phyloP scores from a whole-genome alignment of 345 rosid genomes.

The Kandelia obovata region DNA sequence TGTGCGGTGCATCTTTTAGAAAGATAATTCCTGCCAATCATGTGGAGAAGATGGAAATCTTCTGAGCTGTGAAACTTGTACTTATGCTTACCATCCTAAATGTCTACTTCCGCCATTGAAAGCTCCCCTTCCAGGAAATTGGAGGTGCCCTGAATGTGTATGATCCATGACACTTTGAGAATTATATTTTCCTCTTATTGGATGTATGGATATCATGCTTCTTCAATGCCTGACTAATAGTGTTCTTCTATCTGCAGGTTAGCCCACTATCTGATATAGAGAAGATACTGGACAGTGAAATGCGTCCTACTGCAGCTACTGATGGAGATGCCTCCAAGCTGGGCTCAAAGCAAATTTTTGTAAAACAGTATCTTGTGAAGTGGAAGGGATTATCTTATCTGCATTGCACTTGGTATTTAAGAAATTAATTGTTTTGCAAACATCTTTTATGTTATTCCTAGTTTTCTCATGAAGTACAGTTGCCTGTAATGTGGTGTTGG shows the following conservation, averaged over 20 bases:
- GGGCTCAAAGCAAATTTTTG: slow-evolving; percentile 70
- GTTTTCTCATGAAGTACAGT: background rate
- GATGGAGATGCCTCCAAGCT: slow-evolving; percentile 58
- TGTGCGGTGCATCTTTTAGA: slow-evolving; percentile 30
- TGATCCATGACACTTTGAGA: slow-evolving; percentile 21
- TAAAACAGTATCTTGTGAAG: slow-evolving; percentile 95
- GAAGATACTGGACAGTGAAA: slow-evolving; percentile 84
- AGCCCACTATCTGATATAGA: slow-evolving; percentile 94
- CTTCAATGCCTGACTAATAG: slow-evolving; percentile 18
- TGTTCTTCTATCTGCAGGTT: slow-evolving; percentile 56
- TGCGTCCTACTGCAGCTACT: slow-evolving; percentile 85
- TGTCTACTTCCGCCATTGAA: slow-evolving; percentile 79
- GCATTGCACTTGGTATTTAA: slow-evolving; percentile 83
- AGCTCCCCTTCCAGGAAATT: slow-evolving; percentile 62
- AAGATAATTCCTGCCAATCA: slow-evolving; percentile 79
- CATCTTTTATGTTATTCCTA: background rate
- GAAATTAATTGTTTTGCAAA: background rate
- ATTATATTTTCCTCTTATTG: slow-evolving; percentile 7
- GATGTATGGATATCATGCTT: slow-evolving; percentile 3
- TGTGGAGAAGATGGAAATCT: slow-evolving; percentile 78
- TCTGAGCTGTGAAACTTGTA: slow-evolving; percentile 80
- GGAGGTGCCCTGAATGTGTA: slow-evolving; percentile 99
- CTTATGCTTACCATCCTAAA: slow-evolving; percentile 74
- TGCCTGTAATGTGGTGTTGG: slow-evolving; percentile 1
- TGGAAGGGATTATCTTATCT: slow-evolving; percentile 98